These are phyloP conservation scores for Gonium pectorale DNA, from an alignment of 139 green algal genomes.

Conservation along the genomic window DNA sequence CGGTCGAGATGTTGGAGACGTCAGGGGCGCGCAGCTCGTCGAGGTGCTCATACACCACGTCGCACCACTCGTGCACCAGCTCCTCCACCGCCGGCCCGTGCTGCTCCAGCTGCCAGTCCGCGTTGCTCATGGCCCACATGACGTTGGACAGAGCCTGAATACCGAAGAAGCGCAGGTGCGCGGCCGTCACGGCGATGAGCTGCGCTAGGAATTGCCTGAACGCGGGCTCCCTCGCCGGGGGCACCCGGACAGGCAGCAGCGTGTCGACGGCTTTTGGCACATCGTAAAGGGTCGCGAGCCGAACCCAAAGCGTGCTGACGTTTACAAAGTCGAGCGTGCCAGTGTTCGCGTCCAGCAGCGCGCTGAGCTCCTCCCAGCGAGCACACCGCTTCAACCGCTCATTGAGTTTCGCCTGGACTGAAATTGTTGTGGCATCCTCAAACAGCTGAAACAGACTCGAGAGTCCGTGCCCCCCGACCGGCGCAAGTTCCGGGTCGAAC, in stretches of 20 bases:
- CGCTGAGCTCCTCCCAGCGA: slow-evolving; percentile 17
- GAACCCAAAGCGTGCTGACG: slow-evolving; percentile 21
- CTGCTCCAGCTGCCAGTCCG: slow-evolving; percentile 27
- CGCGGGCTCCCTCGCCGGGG: neutral
- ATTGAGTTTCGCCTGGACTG: slow-evolving; percentile 4
- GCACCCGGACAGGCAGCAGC: neutral
- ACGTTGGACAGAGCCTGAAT: slow-evolving; percentile 32
- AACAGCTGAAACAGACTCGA: neutral
- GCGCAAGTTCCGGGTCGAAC: too few species aligned
- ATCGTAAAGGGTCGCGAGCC: neutral
- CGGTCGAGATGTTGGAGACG: slow-evolving; percentile 37
- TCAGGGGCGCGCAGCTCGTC: neutral
- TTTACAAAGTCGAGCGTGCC: slow-evolving; percentile 23
- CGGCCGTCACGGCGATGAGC: slow-evolving; percentile 4
- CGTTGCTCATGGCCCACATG: slow-evolving; percentile 37
- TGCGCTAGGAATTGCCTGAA: slow-evolving; percentile 19
- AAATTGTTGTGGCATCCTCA: neutral
- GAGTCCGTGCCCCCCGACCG: slow-evolving; percentile 7
- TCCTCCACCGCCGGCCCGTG: slow-evolving; percentile 7
- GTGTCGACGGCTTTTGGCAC: too few species aligned
- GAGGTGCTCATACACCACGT: neutral
- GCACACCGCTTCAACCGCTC: neutral
- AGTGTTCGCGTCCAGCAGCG: neutral
- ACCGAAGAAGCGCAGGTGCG: slow-evolving; percentile 11
- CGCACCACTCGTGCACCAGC: slow-evolving; percentile 7